These are phyloP conservation scores for Chlamydomonas asymmetrica DNA, from an alignment of 139 green algal species.

Conservation along the genomic window DNA sequence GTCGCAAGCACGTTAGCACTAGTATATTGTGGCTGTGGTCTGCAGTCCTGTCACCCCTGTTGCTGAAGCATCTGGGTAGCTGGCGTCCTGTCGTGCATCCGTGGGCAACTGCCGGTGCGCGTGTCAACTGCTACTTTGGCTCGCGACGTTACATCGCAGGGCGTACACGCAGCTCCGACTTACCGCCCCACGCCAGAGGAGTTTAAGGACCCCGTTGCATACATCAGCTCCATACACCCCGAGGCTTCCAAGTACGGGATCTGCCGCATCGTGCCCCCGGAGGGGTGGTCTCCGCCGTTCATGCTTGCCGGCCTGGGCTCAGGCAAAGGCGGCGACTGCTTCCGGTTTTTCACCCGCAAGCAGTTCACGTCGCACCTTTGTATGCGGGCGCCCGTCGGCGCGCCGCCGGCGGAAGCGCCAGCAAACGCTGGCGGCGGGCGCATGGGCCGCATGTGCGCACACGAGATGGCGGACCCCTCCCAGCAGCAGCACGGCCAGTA, in stretches of 20 bases:
- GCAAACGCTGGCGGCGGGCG: background rate
- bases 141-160: slow-evolving; percentile 3
- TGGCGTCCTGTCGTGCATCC: background rate
- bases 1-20: background rate
- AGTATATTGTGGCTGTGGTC: background rate
- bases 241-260: slow-evolving; percentile 77
- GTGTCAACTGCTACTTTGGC: background rate
- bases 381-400: slow-evolving; percentile 29
- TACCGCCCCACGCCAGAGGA: slow-evolving; percentile 80
- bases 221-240: slow-evolving; percentile 70
- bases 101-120: background rate
- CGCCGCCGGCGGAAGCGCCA: background rate
- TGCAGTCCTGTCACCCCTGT: background rate
- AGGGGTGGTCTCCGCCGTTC: slow-evolving; percentile 61
- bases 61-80: background rate
- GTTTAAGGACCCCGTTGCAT: slow-evolving; percentile 81
- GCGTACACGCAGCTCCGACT: slow-evolving; percentile 56
- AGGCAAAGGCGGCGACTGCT: background rate
- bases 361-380: slow-evolving; percentile 53
- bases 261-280: slow-evolving; percentile 85
- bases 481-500: background rate
- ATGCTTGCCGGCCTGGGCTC: background rate
- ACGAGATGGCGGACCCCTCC: background rate
- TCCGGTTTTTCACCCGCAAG: slow-evolving; percentile 28
- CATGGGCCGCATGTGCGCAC: slow-evolving; percentile 13